These are phyloP conservation scores for Monosporozyma servazzii DNA, from an alignment of 805 yeast species.

Conservation along the genomic window DNA sequence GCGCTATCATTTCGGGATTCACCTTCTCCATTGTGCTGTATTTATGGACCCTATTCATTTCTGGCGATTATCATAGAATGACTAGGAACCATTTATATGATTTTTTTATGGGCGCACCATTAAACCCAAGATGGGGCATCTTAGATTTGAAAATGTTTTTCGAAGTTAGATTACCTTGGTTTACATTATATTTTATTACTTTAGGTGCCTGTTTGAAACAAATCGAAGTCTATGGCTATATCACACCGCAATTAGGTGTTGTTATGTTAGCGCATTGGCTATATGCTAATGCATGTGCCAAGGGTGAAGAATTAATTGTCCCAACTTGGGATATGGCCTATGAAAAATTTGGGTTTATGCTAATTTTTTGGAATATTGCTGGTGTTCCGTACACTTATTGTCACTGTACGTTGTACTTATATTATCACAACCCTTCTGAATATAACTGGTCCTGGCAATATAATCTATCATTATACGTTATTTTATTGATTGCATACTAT, in stretches of 20 bases:
- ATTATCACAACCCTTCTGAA: conserved; percentile 75
- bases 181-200: conserved; percentile 69
- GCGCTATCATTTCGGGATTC: conserved; percentile 76
- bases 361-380: conserved; percentile 96
- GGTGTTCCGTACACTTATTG: conserved; percentile 98
- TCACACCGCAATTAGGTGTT: conserved; percentile 65
- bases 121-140: conserved; percentile 90
- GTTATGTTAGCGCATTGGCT: conserved; percentile 82
- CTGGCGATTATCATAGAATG: conserved; percentile 80
- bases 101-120: conserved; percentile 93
- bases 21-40: conserved; percentile 60
- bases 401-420: conserved; percentile 79
- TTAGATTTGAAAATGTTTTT: conserved; percentile 94
- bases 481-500: conserved; percentile 66
- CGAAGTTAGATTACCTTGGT: conserved; percentile 97
- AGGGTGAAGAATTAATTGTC: conserved; percentile 94
- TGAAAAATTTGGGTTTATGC: conserved; percentile 98
- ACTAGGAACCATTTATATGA: conserved; percentile 88
- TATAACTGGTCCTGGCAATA: conserved; percentile 63
- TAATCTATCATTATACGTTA: conserved; percentile 45
- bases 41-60: conserved; percentile 50
- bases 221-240: conserved; percentile 69
- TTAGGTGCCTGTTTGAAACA: conserved; percentile 71
- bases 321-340: conserved; percentile 99
- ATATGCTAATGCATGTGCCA: conserved; percentile 93